A percentile compares a stretch with the other conserved stretches of the same genome.
Evolutionary conservation across 108 stramenopile genomes (phyloP).

Genomic region (Conticribra guillardii): DNA sequence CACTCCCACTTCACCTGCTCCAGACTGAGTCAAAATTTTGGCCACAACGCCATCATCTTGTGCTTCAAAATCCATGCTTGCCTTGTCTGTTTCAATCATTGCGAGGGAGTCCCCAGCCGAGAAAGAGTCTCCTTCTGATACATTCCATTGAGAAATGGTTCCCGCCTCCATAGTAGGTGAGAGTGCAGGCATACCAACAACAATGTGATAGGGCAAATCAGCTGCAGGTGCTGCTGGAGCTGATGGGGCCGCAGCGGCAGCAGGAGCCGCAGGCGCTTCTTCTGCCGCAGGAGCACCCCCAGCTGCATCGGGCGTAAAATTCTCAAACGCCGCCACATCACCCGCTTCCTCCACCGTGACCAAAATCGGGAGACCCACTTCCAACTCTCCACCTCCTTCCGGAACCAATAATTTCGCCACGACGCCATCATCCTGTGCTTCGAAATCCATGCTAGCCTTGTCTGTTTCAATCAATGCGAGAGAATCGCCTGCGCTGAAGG

Average conservation of each 20-base stretch:
- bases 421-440: slow-evolving; percentile 80
- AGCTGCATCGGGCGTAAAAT: slow-evolving; percentile 43
- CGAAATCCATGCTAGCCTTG: slow-evolving; percentile 91
- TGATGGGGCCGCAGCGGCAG: slow-evolving; percentile 27
- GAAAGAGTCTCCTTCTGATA: slow-evolving; percentile 85
- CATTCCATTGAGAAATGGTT: slow-evolving; percentile 89
- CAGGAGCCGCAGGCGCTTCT: slow-evolving; percentile 8
- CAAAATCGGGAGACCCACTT: slow-evolving; percentile 69
- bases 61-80: slow-evolving; percentile 95
- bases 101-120: slow-evolving; percentile 92
- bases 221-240: slow-evolving; percentile 35
- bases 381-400: slow-evolving; percentile 63
- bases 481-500: slow-evolving; percentile 72
- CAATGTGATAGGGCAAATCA: slow-evolving; percentile 80
- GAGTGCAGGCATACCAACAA: slow-evolving; percentile 95
- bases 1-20: slow-evolving; percentile 75
- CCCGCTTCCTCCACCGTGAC: slow-evolving; percentile 64
- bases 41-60: slow-evolving; percentile 97
- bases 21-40: slow-evolving; percentile 85
- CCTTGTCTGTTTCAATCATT: slow-evolving; percentile 99
- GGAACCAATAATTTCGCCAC: slow-evolving; percentile 66
- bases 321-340: slow-evolving; percentile 57
- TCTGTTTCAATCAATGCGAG: slow-evolving; percentile 87
- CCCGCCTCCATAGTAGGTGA: slow-evolving; percentile 95
- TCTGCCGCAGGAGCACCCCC: slow-evolving; percentile 36